Base-by-base conservation (phyloP, 2,329 filamentous ascomycete species). In the Plenodomus lindquistii region DNA sequence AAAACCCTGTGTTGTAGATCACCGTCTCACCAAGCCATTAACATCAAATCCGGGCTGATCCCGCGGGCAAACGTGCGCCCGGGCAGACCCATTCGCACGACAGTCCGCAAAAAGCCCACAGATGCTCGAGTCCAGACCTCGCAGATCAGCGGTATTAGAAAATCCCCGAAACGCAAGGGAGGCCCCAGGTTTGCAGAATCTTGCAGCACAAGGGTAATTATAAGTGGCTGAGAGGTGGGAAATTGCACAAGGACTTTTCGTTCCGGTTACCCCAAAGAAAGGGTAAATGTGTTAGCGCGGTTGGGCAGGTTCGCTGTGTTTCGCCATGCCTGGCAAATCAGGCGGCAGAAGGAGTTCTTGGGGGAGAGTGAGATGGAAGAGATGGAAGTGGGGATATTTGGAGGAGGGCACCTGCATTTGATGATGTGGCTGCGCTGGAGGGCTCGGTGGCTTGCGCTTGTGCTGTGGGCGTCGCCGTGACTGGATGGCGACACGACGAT, bases 381-480 rank as follows among this genome's bases (percentile, higher is more conserved):
- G 27, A 31, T 31, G 27, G 27, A 8, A 31, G 6, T 15, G 27
- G 27, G 15, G 27, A 31, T 13, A 31, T 31, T 31, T 31, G 27
- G 27, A 15, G 9, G 6, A 15, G 4, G 27, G 27, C 27, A 13
- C 5, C 9, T 8, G 27, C 11, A 31, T 31, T 15, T 8, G 27
- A 11, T 7, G 27, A 11, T 15, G 27, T 31, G 27, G 27, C 27
- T 31, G 27, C 27, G 27, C 27, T 7, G 27, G 22, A 13, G 27
- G 10, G 27, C 16, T 16, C n/a, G 2, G 41, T 43, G 41, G 41
- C 41, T 43, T 27, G 41, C 41, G 41, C 11, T 34, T 22, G 17
- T 24, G 11, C 17, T 18, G 41, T 29, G 19, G 19, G 40, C 35
- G 29, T 36, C 35, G 40, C 40, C 19, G 31, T 37, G 19, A 37